These are phyloP conservation scores for Carex myosuroides DNA, from an alignment of 176 grass and related monocot genomes.

Conservation along the genomic window DNA sequence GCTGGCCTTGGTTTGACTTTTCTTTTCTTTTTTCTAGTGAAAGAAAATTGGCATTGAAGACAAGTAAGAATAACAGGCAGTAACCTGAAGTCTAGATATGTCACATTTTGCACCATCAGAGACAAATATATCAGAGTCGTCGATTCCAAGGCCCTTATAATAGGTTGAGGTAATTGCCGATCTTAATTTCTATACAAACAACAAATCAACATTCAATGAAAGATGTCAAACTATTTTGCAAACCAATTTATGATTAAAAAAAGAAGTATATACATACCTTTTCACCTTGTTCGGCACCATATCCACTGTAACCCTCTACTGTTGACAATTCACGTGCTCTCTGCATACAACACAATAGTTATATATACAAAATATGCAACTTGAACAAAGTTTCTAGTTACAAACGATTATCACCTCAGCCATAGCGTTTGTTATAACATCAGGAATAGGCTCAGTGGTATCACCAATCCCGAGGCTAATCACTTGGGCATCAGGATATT, in stretches of 20 bases:
- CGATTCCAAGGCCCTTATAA: conserved; percentile 76
- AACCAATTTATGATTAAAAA: background rate
- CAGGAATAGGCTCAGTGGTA: conserved; percentile 81
- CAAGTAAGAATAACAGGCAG: background rate
- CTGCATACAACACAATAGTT: conserved; percentile 25
- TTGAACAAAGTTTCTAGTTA: background rate
- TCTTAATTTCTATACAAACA: conserved; percentile 69
- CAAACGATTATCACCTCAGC: conserved; percentile 38
- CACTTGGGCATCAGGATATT: conserved; percentile 73
- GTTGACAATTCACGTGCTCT: conserved; percentile 68
- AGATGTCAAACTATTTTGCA: background rate
- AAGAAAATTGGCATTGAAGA: background rate
- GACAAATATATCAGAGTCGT: conserved; percentile 84
- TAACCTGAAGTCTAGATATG: conserved; percentile 92
- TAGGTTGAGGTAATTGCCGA: conserved; percentile 71
- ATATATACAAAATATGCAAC: background rate
- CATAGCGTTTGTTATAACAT: conserved; percentile 82
- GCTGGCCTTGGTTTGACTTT: background rate
- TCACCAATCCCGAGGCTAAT: conserved; percentile 97
- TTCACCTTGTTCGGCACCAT: conserved; percentile 99
- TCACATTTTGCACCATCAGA: conserved; percentile 99
- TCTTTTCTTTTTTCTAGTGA: background rate
- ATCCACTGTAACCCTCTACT: conserved; percentile 86
- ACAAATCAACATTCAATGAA: conserved; percentile 7
- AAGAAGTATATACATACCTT: conserved; percentile 39